Evolutionary conservation across 2,329 filamentous ascomycete species (phyloP).

Genomic region (Gnomoniopsis smithogilvyi): DNA sequence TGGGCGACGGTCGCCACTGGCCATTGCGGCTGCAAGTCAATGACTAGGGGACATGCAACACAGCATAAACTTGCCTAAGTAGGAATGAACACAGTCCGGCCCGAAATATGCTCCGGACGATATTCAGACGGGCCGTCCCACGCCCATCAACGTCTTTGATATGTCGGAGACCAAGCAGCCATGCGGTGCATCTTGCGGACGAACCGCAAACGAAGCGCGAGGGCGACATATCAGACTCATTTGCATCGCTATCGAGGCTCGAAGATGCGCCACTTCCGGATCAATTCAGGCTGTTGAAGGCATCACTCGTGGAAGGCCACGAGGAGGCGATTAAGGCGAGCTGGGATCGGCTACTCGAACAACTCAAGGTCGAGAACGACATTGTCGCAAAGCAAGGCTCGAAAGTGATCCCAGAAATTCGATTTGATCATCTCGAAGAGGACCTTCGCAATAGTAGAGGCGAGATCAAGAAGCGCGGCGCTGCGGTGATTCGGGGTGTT

Average conservation of each 20-base stretch:
- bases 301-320: constrained; percentile 45
- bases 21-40: not conserved
- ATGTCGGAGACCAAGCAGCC: not conserved
- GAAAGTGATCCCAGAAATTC: constrained; percentile 49
- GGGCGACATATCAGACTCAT: constrained; percentile 61
- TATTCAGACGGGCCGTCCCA: not conserved
- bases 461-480: constrained; percentile 60
- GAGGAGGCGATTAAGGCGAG: constrained; percentile 44
- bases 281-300: constrained; percentile 55
- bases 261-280: constrained; percentile 45
- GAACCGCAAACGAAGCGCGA: constrained; percentile 41
- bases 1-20: no score
- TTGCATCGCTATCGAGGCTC: constrained; percentile 54
- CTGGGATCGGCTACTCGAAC: constrained; percentile 46
- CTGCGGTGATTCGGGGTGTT: constrained; percentile 63
- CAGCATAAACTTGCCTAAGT: not conserved
- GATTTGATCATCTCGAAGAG: constrained; percentile 41
- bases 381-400: constrained; percentile 42
- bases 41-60: not conserved
- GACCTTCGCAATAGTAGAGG: constrained; percentile 34
- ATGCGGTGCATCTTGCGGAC: constrained; percentile 19
- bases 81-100: not conserved
- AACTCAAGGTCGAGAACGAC: constrained; percentile 45
- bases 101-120: not conserved
- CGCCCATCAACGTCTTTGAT: not conserved